These are phyloP conservation scores for Globisporangium cystogenes DNA, from an alignment of 352 stramenopile genomes.

Conservation along the genomic window DNA sequence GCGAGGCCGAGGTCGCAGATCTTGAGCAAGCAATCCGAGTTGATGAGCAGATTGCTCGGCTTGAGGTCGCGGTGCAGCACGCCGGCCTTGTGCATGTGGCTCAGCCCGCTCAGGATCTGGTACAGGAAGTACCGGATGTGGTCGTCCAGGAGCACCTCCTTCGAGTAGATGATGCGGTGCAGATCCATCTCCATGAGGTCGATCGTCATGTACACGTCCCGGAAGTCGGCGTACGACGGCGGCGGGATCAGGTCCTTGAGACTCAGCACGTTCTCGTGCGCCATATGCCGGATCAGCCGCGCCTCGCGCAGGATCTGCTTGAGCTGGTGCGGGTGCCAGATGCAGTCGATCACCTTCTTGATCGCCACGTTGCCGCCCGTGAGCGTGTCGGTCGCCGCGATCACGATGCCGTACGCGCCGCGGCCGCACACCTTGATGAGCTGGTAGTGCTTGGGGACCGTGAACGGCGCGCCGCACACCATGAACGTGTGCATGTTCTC, in stretches of 20 bases:
- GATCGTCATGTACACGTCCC: conserved; percentile 88
- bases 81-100: conserved; percentile 83
- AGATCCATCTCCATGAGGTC: conserved; percentile 93
- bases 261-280: conserved; percentile 82
- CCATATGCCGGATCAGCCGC: conserved; percentile 78
- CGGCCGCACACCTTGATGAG: conserved; percentile 87
- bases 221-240: conserved; percentile 79
- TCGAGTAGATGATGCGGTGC: conserved; percentile 91
- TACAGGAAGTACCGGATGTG: conserved; percentile 94
- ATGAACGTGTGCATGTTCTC: conserved; percentile 87
- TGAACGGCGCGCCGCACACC: conserved; percentile 86
- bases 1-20: conserved; percentile 96
- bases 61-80: conserved; percentile 86
- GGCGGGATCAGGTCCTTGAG: conserved; percentile 82
- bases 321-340: conserved; percentile 86
- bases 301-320: conserved; percentile 88
- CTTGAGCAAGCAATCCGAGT: conserved; percentile 95
- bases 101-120: conserved; percentile 87
- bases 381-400: conserved; percentile 75
- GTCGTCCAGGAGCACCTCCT: conserved; percentile 88
- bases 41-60: conserved; percentile 85
- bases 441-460: conserved; percentile 80
- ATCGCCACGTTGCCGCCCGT: conserved; percentile 86
- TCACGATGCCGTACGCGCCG: conserved; percentile 87
- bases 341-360: conserved; percentile 90